Conservation (phyloP, 192 early-diverging fungal species). For the Kappamyces sp. region DNA sequence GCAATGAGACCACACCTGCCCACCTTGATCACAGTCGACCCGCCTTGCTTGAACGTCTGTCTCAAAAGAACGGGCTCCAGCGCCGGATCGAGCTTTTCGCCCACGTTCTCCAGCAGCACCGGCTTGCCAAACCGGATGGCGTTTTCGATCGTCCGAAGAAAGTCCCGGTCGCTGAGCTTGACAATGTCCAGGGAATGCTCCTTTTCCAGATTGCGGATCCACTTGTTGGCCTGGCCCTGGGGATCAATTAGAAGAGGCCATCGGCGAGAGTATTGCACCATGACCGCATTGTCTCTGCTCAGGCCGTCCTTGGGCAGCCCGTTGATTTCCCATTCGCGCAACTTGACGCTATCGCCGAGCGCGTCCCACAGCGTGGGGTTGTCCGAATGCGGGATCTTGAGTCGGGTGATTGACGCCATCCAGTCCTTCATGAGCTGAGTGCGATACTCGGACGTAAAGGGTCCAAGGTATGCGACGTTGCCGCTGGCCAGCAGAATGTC, state of each 20-base stretch:
- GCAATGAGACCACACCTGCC: background rate
- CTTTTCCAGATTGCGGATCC: conserved; percentile 64
- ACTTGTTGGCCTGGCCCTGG: conserved; percentile 61
- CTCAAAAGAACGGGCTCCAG: conserved; percentile 49
- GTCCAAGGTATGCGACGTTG: conserved; percentile 54
- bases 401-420: conserved; percentile 37
- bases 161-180: conserved; percentile 55
- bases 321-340: conserved; percentile 51
- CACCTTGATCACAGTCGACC: conserved; percentile 49
- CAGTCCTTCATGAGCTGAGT: conserved; percentile 40
- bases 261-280: conserved; percentile 54
- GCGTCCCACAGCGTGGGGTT: conserved; percentile 44
- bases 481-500: conserved; percentile 52
- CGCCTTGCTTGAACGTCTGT: conserved; percentile 59
- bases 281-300: conserved; percentile 54
- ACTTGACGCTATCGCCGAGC: conserved; percentile 53
- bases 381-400: conserved; percentile 61
- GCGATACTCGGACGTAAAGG: conserved; percentile 55
- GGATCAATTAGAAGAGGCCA: conserved; percentile 62
- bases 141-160: conserved; percentile 54
- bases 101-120: conserved; percentile 51
- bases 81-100: conserved; percentile 53
- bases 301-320: conserved; percentile 55
- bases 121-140: conserved; percentile 59
- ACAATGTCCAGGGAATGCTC: conserved; percentile 52